Evolutionary conservation across 345 rosid species (phyloP), one percentile per base, ranked within the genome.

Genomic region (Acer campestre): DNA sequence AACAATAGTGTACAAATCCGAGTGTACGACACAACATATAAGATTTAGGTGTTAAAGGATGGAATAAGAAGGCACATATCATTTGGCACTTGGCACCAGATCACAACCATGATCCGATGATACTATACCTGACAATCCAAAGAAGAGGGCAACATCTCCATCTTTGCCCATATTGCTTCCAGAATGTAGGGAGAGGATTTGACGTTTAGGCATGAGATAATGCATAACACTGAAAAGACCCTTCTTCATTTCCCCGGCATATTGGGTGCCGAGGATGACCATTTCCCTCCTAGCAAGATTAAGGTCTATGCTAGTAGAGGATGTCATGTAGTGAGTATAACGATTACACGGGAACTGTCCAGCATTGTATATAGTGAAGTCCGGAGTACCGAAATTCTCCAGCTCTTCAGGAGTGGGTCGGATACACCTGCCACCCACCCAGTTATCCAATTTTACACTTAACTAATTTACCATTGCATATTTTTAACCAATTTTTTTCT

Each of bases 181-280:
- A 80, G 99, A 95, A 77, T 95, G 98, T 61, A 95, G 87, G 74
- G 99, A 93, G 79, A 95, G 97, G 81, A 95, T 92, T 38, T 85
- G 92, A 79, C 97, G 98, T 90, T 89, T 93, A 85, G 98, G 99
- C 99, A 95, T 95, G 88, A 95, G 97, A 91, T 93, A 93, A 86
- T 95, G 98, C 98, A 95, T 95, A 53, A 95, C 96, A 83, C 99
- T 74, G 90, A 95, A 95, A 68, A 95, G 97, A 75, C 99, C 99
- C 83, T 95, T 95, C 94, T 93, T 95, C 99, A 95, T 95, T 85
- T 96, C 99, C 82, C 99, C 99, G 48, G 99, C 98, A 79, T 96
- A 96, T 75, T 94, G 99, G 35, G 99, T 93, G 71, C 99, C 97
- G 62, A 93, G 97, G 82, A 95, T 95, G 84, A 93, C 99, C 99